Conservation (phyloP, 2,329 filamentous ascomycete species). For the Microsporum audouinii region DNA sequence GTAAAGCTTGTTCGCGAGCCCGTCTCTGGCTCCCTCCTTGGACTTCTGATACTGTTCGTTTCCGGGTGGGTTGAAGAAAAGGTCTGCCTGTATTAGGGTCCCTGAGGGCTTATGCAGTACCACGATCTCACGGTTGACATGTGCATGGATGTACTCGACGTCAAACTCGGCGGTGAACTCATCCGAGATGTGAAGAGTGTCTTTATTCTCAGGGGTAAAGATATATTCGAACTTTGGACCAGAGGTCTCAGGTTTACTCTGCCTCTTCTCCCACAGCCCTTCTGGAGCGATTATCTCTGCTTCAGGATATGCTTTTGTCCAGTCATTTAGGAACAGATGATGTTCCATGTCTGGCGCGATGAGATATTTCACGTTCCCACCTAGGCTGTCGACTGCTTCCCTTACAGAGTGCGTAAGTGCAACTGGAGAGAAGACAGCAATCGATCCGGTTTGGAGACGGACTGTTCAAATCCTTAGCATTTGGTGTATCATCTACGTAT, state of each 20-base stretch:
- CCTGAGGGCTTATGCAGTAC: slow-evolving; percentile 69
- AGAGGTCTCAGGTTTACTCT: slow-evolving; percentile 44
- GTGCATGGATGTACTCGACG: slow-evolving; percentile 67
- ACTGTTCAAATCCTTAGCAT: slow-evolving; percentile 39
- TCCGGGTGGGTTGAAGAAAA: slow-evolving; percentile 83
- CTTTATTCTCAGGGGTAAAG: slow-evolving; percentile 48
- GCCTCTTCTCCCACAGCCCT: slow-evolving; percentile 72
- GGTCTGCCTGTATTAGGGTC: slow-evolving; percentile 76
- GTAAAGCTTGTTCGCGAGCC: slow-evolving; percentile 49
- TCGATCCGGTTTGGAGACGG: slow-evolving; percentile 60
- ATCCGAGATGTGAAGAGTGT: slow-evolving; percentile 46
- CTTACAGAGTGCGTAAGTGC: slow-evolving; percentile 66
- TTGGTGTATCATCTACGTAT: not conserved
- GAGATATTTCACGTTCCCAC: slow-evolving; percentile 68
- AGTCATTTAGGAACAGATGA: slow-evolving; percentile 82
- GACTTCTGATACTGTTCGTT: slow-evolving; percentile 67
- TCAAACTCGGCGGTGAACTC: slow-evolving; percentile 85
- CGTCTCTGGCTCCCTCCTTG: slow-evolving; percentile 43
- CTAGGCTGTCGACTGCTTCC: slow-evolving; percentile 49
- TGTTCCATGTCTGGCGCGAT: slow-evolving; percentile 83
- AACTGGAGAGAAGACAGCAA: slow-evolving; percentile 87
- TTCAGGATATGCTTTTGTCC: slow-evolving; percentile 65
- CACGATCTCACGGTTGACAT: slow-evolving; percentile 78
- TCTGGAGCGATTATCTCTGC: slow-evolving; percentile 74
- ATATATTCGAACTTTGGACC: slow-evolving; percentile 55